Evolutionary conservation across 176 grass and related monocot species (phyloP).

Genomic region (Chrysopogon serrulatus): DNA sequence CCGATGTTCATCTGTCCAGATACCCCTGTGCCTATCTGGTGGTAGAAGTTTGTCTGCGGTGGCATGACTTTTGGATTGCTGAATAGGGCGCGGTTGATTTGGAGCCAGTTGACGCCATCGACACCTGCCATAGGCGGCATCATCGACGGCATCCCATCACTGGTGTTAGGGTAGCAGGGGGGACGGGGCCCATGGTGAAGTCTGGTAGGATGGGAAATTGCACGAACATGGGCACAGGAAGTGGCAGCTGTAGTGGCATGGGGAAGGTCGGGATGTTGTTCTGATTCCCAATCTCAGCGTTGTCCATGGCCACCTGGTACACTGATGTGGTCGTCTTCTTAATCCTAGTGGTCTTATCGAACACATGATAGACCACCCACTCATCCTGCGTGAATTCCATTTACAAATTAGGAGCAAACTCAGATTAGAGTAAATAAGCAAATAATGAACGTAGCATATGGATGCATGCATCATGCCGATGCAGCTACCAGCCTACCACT

Average conservation of each 20-base stretch:
- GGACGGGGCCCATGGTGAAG: neutral
- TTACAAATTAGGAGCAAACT: too few relatives aligned
- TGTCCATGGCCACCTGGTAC: neutral
- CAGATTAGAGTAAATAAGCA: too few relatives aligned
- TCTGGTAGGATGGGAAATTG: neutral
- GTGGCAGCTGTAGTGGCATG: too few relatives aligned
- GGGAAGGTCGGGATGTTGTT: neutral
- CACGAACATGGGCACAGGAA: neutral
- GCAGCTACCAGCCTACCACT: neutral
- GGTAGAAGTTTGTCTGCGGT: neutral
- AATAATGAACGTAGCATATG: too few relatives aligned
- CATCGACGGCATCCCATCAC: too few relatives aligned
- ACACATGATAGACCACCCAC: slow-evolving; percentile 58
- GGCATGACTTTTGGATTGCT: neutral
- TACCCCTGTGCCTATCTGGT: too few relatives aligned
- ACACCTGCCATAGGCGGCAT: too few relatives aligned
- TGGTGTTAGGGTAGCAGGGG: neutral
- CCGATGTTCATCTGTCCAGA: too few relatives aligned
- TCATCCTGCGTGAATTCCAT: slow-evolving; percentile 27
- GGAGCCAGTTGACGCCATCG: too few relatives aligned
- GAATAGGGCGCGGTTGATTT: too few relatives aligned
- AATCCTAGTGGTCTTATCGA: slow-evolving; percentile 43
- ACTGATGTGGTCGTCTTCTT: neutral
- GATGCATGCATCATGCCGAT: neutral
- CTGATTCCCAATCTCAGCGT: neutral